These are phyloP conservation scores for Fusarium robinianum DNA, from an alignment of 2,329 filamentous ascomycete species.

Conservation along the genomic window DNA sequence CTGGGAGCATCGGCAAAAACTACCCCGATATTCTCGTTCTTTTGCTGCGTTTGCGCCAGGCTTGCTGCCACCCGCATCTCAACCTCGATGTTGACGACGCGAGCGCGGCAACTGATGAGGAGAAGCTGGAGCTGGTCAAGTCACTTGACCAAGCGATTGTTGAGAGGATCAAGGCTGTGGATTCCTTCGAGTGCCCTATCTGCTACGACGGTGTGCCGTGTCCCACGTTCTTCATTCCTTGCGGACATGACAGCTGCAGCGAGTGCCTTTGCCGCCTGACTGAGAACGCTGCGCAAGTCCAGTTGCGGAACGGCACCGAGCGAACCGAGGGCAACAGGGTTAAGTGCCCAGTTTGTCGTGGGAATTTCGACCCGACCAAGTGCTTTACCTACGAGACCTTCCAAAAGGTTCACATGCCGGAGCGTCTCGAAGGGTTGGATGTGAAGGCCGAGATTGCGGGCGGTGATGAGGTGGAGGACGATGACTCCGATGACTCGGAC, in stretches of 20 bases:
- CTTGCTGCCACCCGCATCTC: conserved; percentile 50
- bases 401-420: conserved; percentile 70
- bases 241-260: conserved; percentile 78
- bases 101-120: conserved; percentile 42
- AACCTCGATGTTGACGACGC: conserved; percentile 44
- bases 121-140: conserved; percentile 66
- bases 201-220: conserved; percentile 79
- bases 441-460: conserved; percentile 33
- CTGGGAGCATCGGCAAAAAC: conserved; percentile 66
- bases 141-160: conserved; percentile 64
- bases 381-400: conserved; percentile 78
- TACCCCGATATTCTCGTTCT: conserved; percentile 83
- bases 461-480: conserved; percentile 43
- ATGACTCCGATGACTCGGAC: conserved; percentile 38
- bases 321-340: conserved; percentile 57
- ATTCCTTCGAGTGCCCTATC: conserved; percentile 77
- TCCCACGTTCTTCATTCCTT: conserved; percentile 78
- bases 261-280: conserved; percentile 75
- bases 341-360: conserved; percentile 79
- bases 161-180: conserved; percentile 61
- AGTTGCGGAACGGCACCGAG: conserved; percentile 65
- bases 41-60: conserved; percentile 79
- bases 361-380: conserved; percentile 65
- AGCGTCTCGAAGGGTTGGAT: no score
- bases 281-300: conserved; percentile 60